Evolutionary conservation across 1,284 basidiomycete species (phyloP).

Genomic region (Boletus holoroseus): DNA sequence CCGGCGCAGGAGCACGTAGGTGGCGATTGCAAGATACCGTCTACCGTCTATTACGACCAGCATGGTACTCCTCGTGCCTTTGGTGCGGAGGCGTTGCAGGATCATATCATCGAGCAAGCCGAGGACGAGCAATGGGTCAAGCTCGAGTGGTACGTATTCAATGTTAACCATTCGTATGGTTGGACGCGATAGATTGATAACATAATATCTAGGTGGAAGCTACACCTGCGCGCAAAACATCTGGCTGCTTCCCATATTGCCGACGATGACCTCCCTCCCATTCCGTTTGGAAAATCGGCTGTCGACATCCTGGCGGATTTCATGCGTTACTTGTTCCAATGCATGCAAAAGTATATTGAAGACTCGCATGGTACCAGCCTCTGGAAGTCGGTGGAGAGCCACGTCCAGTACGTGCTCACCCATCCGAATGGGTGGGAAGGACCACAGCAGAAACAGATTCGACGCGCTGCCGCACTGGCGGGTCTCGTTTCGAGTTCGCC

Average conservation of each 20-base stretch:
- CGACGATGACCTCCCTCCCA: constrained; percentile 36
- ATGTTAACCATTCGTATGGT: neutral
- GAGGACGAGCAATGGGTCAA: constrained; percentile 45
- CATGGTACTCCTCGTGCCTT: constrained; percentile 42
- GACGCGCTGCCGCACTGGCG: constrained; percentile 34
- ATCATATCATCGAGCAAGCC: constrained; percentile 38
- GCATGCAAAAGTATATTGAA: constrained; percentile 44
- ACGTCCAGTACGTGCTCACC: constrained; percentile 36
- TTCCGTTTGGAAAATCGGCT: constrained; percentile 45
- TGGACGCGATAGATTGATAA: neutral
- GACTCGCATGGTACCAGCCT: constrained; percentile 43
- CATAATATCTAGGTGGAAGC: constrained; percentile 48
- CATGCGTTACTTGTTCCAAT: constrained; percentile 44
- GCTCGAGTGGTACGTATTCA: constrained; percentile 43
- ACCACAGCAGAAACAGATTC: constrained; percentile 38
- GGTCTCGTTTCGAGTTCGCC: constrained; percentile 30
- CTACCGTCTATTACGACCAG: constrained; percentile 50
- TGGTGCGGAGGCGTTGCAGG: constrained; percentile 49
- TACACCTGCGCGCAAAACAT: constrained; percentile 45
- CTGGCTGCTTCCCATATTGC: constrained; percentile 28
- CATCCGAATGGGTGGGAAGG: constrained; percentile 48
- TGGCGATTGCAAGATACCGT: constrained; percentile 51
- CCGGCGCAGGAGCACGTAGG: constrained; percentile 40
- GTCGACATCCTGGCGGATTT: constrained; percentile 51
- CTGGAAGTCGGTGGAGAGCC: constrained; percentile 35